Evolutionary conservation across 176 grass and related monocot genomes (phyloP), one percentile per base, ranked within the genome.

Genomic region (Carex pumila): DNA sequence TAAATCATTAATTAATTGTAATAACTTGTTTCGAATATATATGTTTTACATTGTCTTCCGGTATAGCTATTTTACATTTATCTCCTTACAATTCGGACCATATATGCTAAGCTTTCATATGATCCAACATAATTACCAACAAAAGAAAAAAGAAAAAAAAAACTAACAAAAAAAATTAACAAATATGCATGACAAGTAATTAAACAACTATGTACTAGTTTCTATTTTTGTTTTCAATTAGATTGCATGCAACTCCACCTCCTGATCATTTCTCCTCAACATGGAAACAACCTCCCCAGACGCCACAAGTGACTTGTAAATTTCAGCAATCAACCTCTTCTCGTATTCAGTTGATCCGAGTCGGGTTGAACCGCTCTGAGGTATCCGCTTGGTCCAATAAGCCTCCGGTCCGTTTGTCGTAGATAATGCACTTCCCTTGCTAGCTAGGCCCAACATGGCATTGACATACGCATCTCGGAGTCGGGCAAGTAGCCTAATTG

Each of bases 401-500:
- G 81, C 62, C 30, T 87, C 87, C 56, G 91, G 65, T 53, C 89
- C 89, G 56, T 45, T 59, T 19, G 49, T 79, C 29, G 39, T 49
- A 59, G 83, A 43, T 19, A 81, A 74, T 50, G 61, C 76, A 39
- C 84, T 32, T 74, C 79, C 61, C 87, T 86, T 88, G 61, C 86
- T 88, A n/a, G 94, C 90, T 25, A 86, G 80, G 12, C 88, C 88
- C 18, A 94, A 67, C 92, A 97, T 97, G 58, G 47, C 85, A 82
- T 87, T 87, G 61, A 94, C 87, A 84, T 97, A 97, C 11, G 92
- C 88, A 71, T 97, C 94, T 78, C 92, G 85, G 30, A 97, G 50
- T 59, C 78, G 34, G 4, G 88, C 88, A 2, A 97, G 83, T 66
- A 97, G 64, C 73, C 85, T 84, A 68, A 25, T 59, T 15, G 94